Evolutionary conservation across 2,329 filamentous ascomycete species (phyloP), one percentile per base, ranked within the genome.

Genomic region (Fusarium aywerte): DNA sequence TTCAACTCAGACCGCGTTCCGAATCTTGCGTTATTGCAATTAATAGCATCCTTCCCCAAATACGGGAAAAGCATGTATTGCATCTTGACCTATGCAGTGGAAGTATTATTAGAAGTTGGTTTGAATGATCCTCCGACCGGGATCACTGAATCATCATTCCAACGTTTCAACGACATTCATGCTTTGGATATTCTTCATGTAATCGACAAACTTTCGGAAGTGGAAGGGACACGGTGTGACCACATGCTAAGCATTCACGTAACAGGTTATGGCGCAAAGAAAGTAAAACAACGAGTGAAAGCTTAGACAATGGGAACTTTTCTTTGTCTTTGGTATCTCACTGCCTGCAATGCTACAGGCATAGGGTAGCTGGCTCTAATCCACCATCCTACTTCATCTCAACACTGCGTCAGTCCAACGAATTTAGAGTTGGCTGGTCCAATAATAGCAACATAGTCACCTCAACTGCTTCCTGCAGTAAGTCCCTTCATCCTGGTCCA

Each of bases 301-400:
- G 45, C 13, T 36, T 25, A 48, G 45, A 36, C 21, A 43, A 32
- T 57, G 8, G 16, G 49, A 35, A n/a, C 18, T n/a, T 45, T 61
- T 43, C 35, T 68, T 50, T 52, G 38, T 58, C 31, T 43, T 69
- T 68, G 65, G 65, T 68, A 66, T 68, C 65, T 68, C 49, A 47
- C 39, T 50, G 38, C 53, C 33, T 38, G 36, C 21, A 35, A 47
- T 60, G 38, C 23, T 48, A 47, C 45, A 65, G 40, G 48, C 40
- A 42, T 38, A 68, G 59, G 45, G 64, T 65, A 49, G 45, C 42
- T 60, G 55, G 32, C 23, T 39, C 36, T 27, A 7, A 27, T 20
- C 20, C 44, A 16, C 33, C 42, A 40, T 60, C 48, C 48, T 39
- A 32, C 39, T 48, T 40, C 44, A 50, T 54, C 27, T 40, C 35